Conservation (phyloP, 2,329 filamentous ascomycete species). For the Fusarium lateritium region DNA sequence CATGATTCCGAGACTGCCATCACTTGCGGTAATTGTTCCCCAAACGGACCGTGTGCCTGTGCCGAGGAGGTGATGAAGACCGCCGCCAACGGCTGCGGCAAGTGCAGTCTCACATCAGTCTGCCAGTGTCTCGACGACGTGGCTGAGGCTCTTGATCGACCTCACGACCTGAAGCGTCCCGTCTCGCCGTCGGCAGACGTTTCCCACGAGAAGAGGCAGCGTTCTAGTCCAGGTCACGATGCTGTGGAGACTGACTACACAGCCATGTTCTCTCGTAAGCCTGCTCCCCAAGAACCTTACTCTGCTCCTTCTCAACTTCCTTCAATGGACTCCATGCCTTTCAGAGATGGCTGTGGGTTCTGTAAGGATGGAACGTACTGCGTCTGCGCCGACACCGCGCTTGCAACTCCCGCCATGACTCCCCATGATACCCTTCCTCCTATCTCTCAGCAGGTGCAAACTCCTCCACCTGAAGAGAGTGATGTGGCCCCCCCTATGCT, state of each 20-base stretch:
- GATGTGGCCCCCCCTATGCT: constrained; percentile 63
- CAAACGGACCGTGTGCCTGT: constrained; percentile 69
- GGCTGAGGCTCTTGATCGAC: constrained; percentile 61
- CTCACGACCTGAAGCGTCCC: constrained; percentile 63
- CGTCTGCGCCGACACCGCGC: constrained; percentile 78
- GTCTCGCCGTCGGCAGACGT: constrained; percentile 60
- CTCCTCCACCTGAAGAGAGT: constrained; percentile 73
- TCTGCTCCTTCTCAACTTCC: constrained; percentile 55
- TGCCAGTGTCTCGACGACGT: constrained; percentile 77
- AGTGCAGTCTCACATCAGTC: constrained; percentile 72
- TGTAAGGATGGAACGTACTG: constrained; percentile 87
- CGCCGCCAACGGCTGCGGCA: constrained; percentile 73
- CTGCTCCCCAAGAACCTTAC: constrained; percentile 49
- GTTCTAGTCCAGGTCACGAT: constrained; percentile 67
- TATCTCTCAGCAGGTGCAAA: constrained; percentile 65
- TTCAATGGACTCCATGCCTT: constrained; percentile 57
- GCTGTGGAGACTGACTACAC: constrained; percentile 83
- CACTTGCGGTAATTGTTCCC: constrained; percentile 70
- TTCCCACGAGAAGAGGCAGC: constrained; percentile 70
- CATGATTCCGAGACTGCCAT: constrained; percentile 54
- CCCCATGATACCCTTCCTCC: constrained; percentile 59
- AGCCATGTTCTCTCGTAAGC: constrained; percentile 69
- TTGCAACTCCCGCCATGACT: constrained; percentile 58
- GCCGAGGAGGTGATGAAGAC: constrained; percentile 70
- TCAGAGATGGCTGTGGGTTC: constrained; percentile 83